Percentiles rank a stretch among this genome's conserved stretches.
These are phyloP conservation scores for Colletotrichum orbiculare DNA, from an alignment of 2,329 filamentous ascomycete species.

Conservation along the genomic window DNA sequence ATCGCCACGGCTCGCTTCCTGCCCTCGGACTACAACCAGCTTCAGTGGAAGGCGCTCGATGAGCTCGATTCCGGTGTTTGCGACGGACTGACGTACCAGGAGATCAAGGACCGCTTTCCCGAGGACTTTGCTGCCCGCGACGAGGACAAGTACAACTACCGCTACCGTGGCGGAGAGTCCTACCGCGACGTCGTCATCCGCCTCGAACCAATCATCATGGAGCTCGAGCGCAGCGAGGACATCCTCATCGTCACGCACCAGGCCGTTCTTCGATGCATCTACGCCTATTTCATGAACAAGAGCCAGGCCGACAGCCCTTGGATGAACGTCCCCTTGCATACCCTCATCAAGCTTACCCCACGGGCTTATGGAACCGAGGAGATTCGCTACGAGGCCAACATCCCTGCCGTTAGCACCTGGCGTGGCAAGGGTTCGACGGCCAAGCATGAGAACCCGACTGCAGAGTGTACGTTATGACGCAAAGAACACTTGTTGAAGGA, in stretches of 20 bases:
- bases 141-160: slow-evolving; percentile 99
- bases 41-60: slow-evolving; percentile 98
- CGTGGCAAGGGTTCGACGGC: slow-evolving; percentile 92
- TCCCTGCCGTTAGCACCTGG: slow-evolving; percentile 96
- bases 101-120: slow-evolving; percentile 91
- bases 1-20: slow-evolving; percentile 92
- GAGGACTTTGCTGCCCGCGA: slow-evolving; percentile 96
- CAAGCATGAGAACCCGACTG: slow-evolving; percentile 78
- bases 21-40: slow-evolving; percentile 84
- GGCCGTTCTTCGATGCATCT: slow-evolving; percentile 95
- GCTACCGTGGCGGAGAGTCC: slow-evolving; percentile 95
- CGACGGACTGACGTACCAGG: slow-evolving; percentile 94
- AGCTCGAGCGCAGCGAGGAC: slow-evolving; percentile 94
- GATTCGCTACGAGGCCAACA: slow-evolving; percentile 87
- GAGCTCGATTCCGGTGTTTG: slow-evolving; percentile 97
- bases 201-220: slow-evolving; percentile 99
- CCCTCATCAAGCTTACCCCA: slow-evolving; percentile 94
- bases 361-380: slow-evolving; percentile 94
- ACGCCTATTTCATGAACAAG: slow-evolving; percentile 99
- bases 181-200: slow-evolving; percentile 97
- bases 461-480: slow-evolving; percentile 41
- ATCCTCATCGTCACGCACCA: slow-evolving; percentile 99
- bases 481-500: not conserved
- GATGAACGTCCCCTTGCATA: slow-evolving; percentile 98
- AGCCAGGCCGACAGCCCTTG: slow-evolving; percentile 92